A percentile compares a stretch with the other conserved stretches of the same genome.
Evolutionary conservation across 768 basidiomycete species (phyloP).

Genomic region (Pholiota conissans): DNA sequence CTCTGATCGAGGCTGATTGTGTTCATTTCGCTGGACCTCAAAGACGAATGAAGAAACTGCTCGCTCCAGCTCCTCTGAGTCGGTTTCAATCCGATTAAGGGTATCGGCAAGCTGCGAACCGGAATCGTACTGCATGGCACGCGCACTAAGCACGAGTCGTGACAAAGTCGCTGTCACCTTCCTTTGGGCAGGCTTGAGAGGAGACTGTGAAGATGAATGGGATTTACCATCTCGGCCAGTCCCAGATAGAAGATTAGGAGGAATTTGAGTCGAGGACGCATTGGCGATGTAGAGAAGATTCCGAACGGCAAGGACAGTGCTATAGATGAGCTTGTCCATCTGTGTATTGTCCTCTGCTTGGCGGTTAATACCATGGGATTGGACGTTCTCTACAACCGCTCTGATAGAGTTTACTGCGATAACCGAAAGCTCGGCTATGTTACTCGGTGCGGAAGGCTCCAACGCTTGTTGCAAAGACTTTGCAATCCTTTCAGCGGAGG

Average conservation of each 20-base stretch:
- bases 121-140: constrained; percentile 84
- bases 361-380: constrained; percentile 41
- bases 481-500: constrained; percentile 68
- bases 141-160: constrained; percentile 86
- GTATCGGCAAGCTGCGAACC: constrained; percentile 63
- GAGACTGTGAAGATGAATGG: constrained; percentile 47
- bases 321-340: constrained; percentile 63
- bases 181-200: constrained; percentile 78
- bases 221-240: constrained; percentile 44
- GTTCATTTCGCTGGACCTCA: constrained; percentile 65
- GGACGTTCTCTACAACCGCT: constrained; percentile 62
- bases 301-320: constrained; percentile 71
- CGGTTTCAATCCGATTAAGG: constrained; percentile 68
- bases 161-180: constrained; percentile 89
- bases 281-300: constrained; percentile 74
- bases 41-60: constrained; percentile 67
- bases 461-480: constrained; percentile 62
- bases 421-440: constrained; percentile 61
- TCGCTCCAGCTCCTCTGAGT: constrained; percentile 74
- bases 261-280: constrained; percentile 59
- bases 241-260: constrained; percentile 51
- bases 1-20: constrained; percentile 27
- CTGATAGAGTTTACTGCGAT: constrained; percentile 59
- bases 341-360: constrained; percentile 53
- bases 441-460: constrained; percentile 55